Percentiles rank a stretch among this genome's conserved stretches.
phyloP scores from a whole-genome alignment of 495 filamentous ascomycete genomes.

The Xylaria bambusicola region DNA sequence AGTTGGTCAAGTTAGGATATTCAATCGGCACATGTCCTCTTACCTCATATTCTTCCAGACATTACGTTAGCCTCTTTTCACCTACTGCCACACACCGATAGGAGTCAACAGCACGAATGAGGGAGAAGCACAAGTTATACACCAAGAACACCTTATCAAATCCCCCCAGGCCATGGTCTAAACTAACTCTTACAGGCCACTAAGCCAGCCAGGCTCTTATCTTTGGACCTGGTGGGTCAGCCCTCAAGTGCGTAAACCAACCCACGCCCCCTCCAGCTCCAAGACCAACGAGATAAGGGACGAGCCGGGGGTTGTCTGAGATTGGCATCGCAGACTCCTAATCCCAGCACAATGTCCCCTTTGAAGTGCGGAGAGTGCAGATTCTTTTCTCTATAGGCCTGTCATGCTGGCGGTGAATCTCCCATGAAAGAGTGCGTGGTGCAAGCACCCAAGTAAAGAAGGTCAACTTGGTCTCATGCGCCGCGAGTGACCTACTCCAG shows the following conservation, averaged over 20 bases:
- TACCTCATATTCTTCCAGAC: too few relatives aligned
- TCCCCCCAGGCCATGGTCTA: not conserved
- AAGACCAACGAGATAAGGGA: slow-evolving; percentile 1
- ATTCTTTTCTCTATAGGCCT: too few relatives aligned
- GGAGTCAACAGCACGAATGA: too few relatives aligned
- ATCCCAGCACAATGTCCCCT: not conserved
- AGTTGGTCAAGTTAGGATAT: too few relatives aligned
- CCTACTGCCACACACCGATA: too few relatives aligned
- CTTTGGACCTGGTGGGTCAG: slow-evolving; percentile 10
- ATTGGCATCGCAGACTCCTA: slow-evolving; percentile 10
- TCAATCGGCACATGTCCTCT: too few relatives aligned
- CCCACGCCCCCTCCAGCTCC: slow-evolving; percentile 1
- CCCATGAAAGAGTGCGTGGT: not conserved
- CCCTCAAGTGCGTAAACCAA: not conserved
- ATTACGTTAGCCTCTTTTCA: too few relatives aligned
- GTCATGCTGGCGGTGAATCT: not conserved
- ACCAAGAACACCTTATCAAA: slow-evolving; percentile 1
- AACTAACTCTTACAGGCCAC: not conserved
- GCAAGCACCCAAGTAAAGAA: not conserved
- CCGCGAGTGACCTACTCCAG: too few relatives aligned
- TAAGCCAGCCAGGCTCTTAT: slow-evolving; percentile 2
- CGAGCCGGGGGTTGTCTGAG: not conserved
- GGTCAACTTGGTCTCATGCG: not conserved
- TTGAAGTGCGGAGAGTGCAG: not conserved
- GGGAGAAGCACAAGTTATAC: too few relatives aligned